phyloP scores from a whole-genome alignment of 352 stramenopile species.

The Thraustotheca clavata region DNA sequence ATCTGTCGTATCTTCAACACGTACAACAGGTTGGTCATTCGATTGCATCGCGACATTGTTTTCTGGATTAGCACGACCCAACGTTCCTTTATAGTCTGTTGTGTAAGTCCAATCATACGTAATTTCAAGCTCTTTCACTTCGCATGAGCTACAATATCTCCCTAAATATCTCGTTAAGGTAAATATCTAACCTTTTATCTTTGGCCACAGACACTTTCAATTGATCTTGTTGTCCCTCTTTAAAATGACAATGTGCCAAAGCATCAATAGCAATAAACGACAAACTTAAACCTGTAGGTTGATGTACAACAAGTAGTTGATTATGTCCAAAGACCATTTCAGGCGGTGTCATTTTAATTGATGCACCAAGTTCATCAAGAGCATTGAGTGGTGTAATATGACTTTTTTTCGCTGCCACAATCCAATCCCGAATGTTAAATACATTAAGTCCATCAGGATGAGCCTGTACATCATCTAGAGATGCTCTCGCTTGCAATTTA shows the following conservation, averaged over 20 bases:
- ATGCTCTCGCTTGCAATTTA: slow-evolving; percentile 29
- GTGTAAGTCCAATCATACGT: slow-evolving; percentile 81
- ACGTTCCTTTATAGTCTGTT: slow-evolving; percentile 72
- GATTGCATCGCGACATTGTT: neutral
- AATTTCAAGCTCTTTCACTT: slow-evolving; percentile 78
- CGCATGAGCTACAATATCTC: slow-evolving; percentile 31
- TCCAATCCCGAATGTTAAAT: slow-evolving; percentile 48
- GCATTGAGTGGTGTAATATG: slow-evolving; percentile 72
- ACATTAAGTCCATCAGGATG: slow-evolving; percentile 62
- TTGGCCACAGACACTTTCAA: slow-evolving; percentile 74
- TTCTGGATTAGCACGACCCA: slow-evolving; percentile 34
- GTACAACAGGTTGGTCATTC: slow-evolving; percentile 26
- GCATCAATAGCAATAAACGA: slow-evolving; percentile 70
- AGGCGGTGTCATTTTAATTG: slow-evolving; percentile 45
- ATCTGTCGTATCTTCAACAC: slow-evolving; percentile 36
- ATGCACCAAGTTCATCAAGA: slow-evolving; percentile 42
- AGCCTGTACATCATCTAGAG: slow-evolving; percentile 30
- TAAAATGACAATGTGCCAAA: slow-evolving; percentile 65
- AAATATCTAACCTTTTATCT: slow-evolving; percentile 49
- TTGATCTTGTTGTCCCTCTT: slow-evolving; percentile 38
- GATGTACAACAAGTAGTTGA: slow-evolving; percentile 65
- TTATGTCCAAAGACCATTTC: slow-evolving; percentile 86
- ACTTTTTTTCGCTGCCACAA: slow-evolving; percentile 72
- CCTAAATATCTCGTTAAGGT: neutral
- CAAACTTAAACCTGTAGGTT: slow-evolving; percentile 57